Percentiles rank a stretch among this genome's conserved stretches.
Conservation (phyloP, 2,329 filamentous ascomycete genomes). For the Sphaceloma murrayae region DNA sequence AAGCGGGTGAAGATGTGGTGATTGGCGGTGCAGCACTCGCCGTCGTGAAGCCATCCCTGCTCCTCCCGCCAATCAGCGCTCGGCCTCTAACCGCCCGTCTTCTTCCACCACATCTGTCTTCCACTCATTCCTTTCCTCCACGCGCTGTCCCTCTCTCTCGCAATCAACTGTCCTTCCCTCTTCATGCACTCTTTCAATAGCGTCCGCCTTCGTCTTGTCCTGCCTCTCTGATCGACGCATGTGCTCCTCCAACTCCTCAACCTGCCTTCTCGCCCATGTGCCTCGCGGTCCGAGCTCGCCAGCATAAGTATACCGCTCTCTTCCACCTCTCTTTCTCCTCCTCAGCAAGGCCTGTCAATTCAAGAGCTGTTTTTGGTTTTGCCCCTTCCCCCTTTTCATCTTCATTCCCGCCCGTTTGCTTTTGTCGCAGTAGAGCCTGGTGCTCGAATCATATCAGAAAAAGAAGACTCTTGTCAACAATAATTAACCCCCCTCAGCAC, state of each 20-base stretch:
- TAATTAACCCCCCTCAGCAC: slow-evolving; percentile 21
- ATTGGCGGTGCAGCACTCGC: slow-evolving; percentile 10
- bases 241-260: slow-evolving; percentile 8
- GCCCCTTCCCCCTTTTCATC: slow-evolving; percentile 33
- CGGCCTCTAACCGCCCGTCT: slow-evolving; percentile 13
- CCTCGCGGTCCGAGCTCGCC: slow-evolving; percentile 5
- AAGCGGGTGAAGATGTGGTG: slow-evolving; percentile 2
- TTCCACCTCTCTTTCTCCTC: slow-evolving; percentile 30
- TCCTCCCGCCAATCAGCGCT: not conserved
- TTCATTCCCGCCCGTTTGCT: slow-evolving; percentile 19
- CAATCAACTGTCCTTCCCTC: slow-evolving; percentile 9
- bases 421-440: slow-evolving; percentile 40
- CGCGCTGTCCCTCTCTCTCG: slow-evolving; percentile 7
- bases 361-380: slow-evolving; percentile 41
- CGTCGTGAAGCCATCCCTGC: slow-evolving; percentile 6
- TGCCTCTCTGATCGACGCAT: slow-evolving; percentile 4
- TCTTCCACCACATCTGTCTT: slow-evolving; percentile 12
- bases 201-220: slow-evolving; percentile 5
- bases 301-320: slow-evolving; percentile 19
- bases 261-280: slow-evolving; percentile 8
- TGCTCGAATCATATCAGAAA: slow-evolving; percentile 30
- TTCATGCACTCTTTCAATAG: slow-evolving; percentile 17
- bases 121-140: slow-evolving; percentile 11
- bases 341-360: slow-evolving; percentile 44
- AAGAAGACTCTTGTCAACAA: slow-evolving; percentile 21